These are phyloP conservation scores for Exophiala alcalophila DNA, from an alignment of 2,329 filamentous ascomycete genomes.

Conservation along the genomic window DNA sequence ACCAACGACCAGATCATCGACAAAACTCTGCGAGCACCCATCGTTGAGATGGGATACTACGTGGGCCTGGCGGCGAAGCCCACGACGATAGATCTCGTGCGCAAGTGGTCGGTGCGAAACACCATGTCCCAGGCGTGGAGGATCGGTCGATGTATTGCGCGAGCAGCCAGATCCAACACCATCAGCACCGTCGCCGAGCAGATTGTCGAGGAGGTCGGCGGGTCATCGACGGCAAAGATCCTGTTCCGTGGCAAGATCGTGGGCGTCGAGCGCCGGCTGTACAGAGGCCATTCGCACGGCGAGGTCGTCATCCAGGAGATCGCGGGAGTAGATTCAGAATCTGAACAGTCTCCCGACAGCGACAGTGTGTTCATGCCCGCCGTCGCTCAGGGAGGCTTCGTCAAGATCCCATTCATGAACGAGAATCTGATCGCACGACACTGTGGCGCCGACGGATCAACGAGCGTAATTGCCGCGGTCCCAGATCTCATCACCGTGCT, in stretches of 20 bases:
- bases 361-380: slow-evolving; percentile 28
- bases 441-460: slow-evolving; percentile 35
- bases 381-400: slow-evolving; percentile 43
- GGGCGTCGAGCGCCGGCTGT: slow-evolving; percentile 56
- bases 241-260: slow-evolving; percentile 63
- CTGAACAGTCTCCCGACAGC: too few relatives aligned
- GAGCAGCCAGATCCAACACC: slow-evolving; percentile 35
- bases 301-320: slow-evolving; percentile 50
- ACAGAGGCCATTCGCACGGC: slow-evolving; percentile 59
- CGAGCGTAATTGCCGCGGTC: slow-evolving; percentile 48
- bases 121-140: slow-evolving; percentile 46
- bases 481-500: slow-evolving; percentile 57
- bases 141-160: slow-evolving; percentile 59
- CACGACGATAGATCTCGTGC: slow-evolving; percentile 38
- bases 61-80: slow-evolving; percentile 43
- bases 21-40: neutral
- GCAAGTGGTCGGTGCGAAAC: slow-evolving; percentile 39
- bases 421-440: slow-evolving; percentile 63
- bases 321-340: too few relatives aligned
- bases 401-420: slow-evolving; percentile 71
- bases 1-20: slow-evolving; percentile 40
- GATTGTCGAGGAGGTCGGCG: slow-evolving; percentile 48
- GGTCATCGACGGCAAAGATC: slow-evolving; percentile 51
- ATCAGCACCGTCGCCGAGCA: slow-evolving; percentile 56
- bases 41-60: slow-evolving; percentile 33